A percentile compares a stretch with the other conserved stretches of the same genome.
Conservation (phyloP, 352 stramenopile species). For the Pseudoperonospora humuli region DNA sequence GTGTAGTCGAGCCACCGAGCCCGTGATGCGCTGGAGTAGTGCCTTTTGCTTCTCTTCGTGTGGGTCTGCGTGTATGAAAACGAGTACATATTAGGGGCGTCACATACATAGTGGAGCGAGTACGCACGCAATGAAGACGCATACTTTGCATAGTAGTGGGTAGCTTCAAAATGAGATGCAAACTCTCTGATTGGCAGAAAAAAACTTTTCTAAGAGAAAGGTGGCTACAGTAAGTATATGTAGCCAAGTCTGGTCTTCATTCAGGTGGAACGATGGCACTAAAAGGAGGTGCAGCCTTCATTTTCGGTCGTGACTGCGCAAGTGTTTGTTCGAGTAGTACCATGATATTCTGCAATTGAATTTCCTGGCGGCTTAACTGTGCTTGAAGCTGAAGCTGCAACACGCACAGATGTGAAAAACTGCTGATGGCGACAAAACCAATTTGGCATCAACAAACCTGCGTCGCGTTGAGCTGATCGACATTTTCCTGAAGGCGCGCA, state of each 20-base stretch:
- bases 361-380: slow-evolving; percentile 48
- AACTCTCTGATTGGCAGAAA: slow-evolving; percentile 6
- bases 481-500: slow-evolving; percentile 39
- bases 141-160: slow-evolving; percentile 20
- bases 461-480: slow-evolving; percentile 42
- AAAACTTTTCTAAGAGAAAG: slow-evolving; percentile 6
- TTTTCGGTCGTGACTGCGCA: slow-evolving; percentile 1
- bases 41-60: slow-evolving; percentile 87
- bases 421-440: not conserved
- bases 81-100: slow-evolving; percentile 3
- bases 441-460: slow-evolving; percentile 27
- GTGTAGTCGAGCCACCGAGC: slow-evolving; percentile 67
- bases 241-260: slow-evolving; percentile 10
- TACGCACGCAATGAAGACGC: too few species aligned
- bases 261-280: slow-evolving; percentile 38
- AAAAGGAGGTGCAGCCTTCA: slow-evolving; percentile 31
- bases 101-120: not conserved
- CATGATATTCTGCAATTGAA: slow-evolving; percentile 48
- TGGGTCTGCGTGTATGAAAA: slow-evolving; percentile 36
- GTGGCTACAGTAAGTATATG: slow-evolving; percentile 10
- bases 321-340: slow-evolving; percentile 30
- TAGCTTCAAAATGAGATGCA: slow-evolving; percentile 1
- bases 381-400: slow-evolving; percentile 41
- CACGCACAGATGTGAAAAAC: too few species aligned
- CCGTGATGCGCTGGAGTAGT: slow-evolving; percentile 67